Conservation (phyloP, 805 yeast genomes). For the Saccharomycopsis sp. region DNA sequence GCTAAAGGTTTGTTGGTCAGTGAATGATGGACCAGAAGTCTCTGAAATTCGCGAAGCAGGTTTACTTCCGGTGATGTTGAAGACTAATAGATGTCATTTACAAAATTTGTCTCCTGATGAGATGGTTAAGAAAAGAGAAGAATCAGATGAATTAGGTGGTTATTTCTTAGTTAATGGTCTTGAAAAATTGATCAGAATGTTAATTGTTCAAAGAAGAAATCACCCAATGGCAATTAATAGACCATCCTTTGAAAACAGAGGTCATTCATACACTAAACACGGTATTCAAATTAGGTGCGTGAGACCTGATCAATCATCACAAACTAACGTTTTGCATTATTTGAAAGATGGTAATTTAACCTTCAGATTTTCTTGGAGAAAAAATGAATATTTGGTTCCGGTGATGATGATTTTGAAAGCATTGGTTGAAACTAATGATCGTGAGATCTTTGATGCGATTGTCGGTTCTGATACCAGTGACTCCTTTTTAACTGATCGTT, state of each 20-base stretch:
- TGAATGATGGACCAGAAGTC: slow-evolving; percentile 80
- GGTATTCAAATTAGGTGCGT: slow-evolving; percentile 95
- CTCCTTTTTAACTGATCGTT: slow-evolving; percentile 95
- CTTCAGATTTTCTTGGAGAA: slow-evolving; percentile 94
- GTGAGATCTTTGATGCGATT: slow-evolving; percentile 93
- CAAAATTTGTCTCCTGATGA: slow-evolving; percentile 78
- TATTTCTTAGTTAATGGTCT: slow-evolving; percentile 95
- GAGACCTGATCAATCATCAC: slow-evolving; percentile 96
- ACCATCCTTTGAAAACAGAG: slow-evolving; percentile 91
- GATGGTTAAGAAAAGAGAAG: slow-evolving; percentile 74
- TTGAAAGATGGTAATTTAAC: slow-evolving; percentile 94
- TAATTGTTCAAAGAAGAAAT: slow-evolving; percentile 94
- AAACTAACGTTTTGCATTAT: slow-evolving; percentile 94
- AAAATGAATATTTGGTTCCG: slow-evolving; percentile 91
- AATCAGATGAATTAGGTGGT: slow-evolving; percentile 94
- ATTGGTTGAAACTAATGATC: slow-evolving; percentile 80
- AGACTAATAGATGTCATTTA: slow-evolving; percentile 86
- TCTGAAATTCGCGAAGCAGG: slow-evolving; percentile 87
- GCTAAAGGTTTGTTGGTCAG: slow-evolving; percentile 75
- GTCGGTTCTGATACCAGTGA: slow-evolving; percentile 82
- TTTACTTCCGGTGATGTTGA: slow-evolving; percentile 83
- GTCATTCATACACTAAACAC: slow-evolving; percentile 76
- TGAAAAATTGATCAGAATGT: slow-evolving; percentile 93
- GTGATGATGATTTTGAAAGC: slow-evolving; percentile 91
- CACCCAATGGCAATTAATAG: slow-evolving; percentile 97